Evolutionary conservation across 164 flowering plant genomes (phyloP).

Genomic region (Annona squamosa): DNA sequence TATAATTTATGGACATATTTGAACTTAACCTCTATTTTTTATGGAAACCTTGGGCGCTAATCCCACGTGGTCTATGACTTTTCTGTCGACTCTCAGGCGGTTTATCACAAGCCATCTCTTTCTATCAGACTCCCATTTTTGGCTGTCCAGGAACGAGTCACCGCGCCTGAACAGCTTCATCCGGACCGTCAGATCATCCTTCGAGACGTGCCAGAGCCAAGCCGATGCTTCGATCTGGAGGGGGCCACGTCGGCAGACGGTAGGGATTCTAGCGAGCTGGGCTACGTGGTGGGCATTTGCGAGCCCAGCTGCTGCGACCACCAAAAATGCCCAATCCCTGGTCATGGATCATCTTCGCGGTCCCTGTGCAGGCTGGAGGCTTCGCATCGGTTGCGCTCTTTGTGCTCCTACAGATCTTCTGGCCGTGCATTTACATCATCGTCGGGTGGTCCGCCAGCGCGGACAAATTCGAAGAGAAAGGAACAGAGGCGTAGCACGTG

Average conservation of each 20-base stretch:
- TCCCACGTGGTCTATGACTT: too few species aligned
- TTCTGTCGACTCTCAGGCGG: slow-evolving; percentile 1
- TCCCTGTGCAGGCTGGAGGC: slow-evolving; percentile 10
- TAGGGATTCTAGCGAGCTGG: neutral
- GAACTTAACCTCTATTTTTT: too few species aligned
- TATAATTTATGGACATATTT: too few species aligned
- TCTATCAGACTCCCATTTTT: neutral
- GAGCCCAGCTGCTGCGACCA: slow-evolving; percentile 11
- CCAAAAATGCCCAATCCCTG: neutral
- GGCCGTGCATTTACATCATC: slow-evolving; percentile 4
- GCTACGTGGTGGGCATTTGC: slow-evolving; percentile 1
- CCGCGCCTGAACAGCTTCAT: neutral
- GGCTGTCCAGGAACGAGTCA: neutral
- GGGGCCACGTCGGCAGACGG: neutral
- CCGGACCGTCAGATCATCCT: slow-evolving; percentile 1
- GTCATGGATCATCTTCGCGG: slow-evolving; percentile 7
- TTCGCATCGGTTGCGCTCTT: slow-evolving; percentile 5
- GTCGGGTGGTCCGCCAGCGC: neutral
- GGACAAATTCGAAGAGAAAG: neutral
- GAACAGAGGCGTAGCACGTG: neutral
- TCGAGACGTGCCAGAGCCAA: slow-evolving; percentile 11
- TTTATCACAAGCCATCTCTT: slow-evolving; percentile 7
- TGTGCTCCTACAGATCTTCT: neutral
- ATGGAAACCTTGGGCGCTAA: too few species aligned
- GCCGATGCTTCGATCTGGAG: neutral